These are phyloP conservation scores for Collybia nuda DNA, from an alignment of 768 basidiomycete genomes.

Conservation along the genomic window DNA sequence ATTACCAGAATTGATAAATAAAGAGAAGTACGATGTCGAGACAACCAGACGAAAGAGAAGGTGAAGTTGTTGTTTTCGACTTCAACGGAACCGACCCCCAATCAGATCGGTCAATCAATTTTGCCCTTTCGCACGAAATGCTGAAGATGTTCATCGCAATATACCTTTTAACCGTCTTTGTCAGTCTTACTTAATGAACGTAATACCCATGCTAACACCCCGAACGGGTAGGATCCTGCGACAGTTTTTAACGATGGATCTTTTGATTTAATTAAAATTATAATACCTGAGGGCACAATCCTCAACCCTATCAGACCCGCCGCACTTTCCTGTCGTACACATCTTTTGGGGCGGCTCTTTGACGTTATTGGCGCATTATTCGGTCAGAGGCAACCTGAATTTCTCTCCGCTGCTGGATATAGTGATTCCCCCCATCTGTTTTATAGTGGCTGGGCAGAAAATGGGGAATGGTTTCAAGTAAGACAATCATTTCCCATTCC, in stretches of 20 bases:
- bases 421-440: conserved; percentile 27
- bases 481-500: background rate
- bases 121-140: conserved; percentile 20
- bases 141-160: conserved; percentile 24
- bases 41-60: conserved; percentile 17
- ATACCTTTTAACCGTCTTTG: conserved; percentile 25
- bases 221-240: conserved; percentile 16
- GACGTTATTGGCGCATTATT: conserved; percentile 26
- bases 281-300: conserved; percentile 26
- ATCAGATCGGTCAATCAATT: conserved; percentile 20
- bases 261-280: conserved; percentile 25
- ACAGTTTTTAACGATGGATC: conserved; percentile 30
- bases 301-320: conserved; percentile 27
- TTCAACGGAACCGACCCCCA: conserved; percentile 28
- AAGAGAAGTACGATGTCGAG: conserved; percentile 23
- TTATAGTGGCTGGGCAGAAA: conserved; percentile 23
- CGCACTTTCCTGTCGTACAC: conserved; percentile 27
- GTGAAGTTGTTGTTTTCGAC: conserved; percentile 22
- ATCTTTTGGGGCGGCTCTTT: conserved; percentile 24
- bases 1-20: conserved; percentile 3
- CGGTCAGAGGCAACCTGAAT: conserved; percentile 23
- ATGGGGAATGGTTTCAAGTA: conserved; percentile 27
- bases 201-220: too few species aligned
- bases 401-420: conserved; percentile 27
- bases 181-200: background rate